Evolutionary conservation across 2,329 filamentous ascomycete genomes (phyloP).

Genomic region (Penicillium glabrum): DNA sequence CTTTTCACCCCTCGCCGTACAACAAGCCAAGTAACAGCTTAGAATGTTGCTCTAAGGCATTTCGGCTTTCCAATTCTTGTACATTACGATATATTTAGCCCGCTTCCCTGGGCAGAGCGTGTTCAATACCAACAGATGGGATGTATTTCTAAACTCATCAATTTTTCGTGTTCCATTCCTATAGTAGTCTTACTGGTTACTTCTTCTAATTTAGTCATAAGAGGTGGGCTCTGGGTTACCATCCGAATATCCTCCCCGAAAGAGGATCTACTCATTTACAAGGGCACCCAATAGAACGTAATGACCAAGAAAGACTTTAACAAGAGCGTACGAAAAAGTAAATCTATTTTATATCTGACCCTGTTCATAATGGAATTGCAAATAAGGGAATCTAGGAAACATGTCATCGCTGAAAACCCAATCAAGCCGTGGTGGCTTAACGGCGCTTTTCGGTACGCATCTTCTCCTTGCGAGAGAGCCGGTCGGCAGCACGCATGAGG

Average conservation of each 20-base stretch:
- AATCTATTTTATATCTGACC: neutral
- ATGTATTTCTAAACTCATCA: constrained; percentile 2
- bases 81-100: constrained; percentile 12
- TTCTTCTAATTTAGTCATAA: too few relatives aligned
- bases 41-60: neutral
- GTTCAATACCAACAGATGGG: constrained; percentile 8
- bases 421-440: constrained; percentile 16
- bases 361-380: neutral
- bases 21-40: neutral
- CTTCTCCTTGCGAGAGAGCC: constrained; percentile 56
- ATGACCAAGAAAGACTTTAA: neutral
- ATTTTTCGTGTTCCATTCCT: neutral
- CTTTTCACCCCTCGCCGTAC: neutral
- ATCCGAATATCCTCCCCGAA: neutral
- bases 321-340: neutral
- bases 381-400: constrained; percentile 17
- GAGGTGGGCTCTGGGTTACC: too few relatives aligned
- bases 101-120: neutral
- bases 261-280: neutral
- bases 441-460: constrained; percentile 43
- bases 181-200: neutral
- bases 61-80: constrained; percentile 5
- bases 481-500: constrained; percentile 55
- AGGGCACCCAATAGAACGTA: neutral
- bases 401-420: constrained; percentile 7